These are phyloP conservation scores for Seiridium unicorne DNA, from an alignment of 2,329 filamentous ascomycete species.

Conservation along the genomic window DNA sequence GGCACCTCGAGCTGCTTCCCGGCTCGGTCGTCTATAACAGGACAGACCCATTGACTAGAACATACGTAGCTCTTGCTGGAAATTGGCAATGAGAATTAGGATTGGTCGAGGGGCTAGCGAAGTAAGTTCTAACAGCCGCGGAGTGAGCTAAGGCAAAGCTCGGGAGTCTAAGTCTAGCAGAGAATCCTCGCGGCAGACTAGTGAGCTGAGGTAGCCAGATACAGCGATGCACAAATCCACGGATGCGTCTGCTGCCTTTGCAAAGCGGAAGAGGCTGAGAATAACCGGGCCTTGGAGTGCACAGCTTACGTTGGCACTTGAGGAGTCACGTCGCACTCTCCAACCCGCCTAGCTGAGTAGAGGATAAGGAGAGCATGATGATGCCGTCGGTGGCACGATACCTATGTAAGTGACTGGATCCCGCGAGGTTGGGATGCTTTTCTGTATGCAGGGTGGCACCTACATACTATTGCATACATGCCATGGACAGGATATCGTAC, in stretches of 20 bases:
- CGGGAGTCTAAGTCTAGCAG: not conserved
- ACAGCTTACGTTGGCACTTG: not conserved
- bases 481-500: too few species aligned
- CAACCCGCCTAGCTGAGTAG: not conserved
- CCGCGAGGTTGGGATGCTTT: too few species aligned
- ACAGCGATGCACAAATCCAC: too few species aligned
- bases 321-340: not conserved
- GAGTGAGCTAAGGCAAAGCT: not conserved
- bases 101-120: not conserved
- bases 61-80: not conserved
- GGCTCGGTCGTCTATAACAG: too few species aligned
- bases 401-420: too few species aligned
- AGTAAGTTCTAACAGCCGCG: not conserved
- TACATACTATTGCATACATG: too few species aligned
- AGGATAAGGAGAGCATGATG: not conserved
- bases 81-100: not conserved
- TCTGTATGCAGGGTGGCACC: too few species aligned
- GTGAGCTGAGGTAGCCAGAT: too few species aligned
- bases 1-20: too few species aligned
- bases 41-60: too few species aligned
- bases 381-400: too few species aligned
- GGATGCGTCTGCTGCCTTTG: not conserved
- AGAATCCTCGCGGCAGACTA: not conserved
- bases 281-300: not conserved
- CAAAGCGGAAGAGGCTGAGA: not conserved